Evolutionary conservation across 2,329 filamentous ascomycete genomes (phyloP), one percentile per base, ranked within the genome.

Genomic region (Fusarium sp.): DNA sequence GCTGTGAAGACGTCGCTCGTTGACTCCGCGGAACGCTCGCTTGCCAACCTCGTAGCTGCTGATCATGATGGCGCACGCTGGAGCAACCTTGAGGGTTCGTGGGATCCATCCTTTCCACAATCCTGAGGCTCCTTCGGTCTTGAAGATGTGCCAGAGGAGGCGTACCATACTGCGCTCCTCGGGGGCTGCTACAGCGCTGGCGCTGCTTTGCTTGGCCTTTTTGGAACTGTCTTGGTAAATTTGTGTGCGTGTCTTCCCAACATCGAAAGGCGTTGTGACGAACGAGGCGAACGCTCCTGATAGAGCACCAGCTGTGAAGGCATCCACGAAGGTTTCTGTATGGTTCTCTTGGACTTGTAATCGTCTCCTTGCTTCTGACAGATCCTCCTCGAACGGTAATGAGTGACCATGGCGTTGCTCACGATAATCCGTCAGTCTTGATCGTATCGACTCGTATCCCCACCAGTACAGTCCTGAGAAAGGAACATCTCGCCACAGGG

Each of bases 401-500:
- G 79, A 75, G 39, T 83, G 82, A 1, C 86, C 86, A 31, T 84
- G 81, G 29, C 82, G 79, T 55, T 84, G 83, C 79, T 87, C 89
- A 72, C 94, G 90, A 53, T 89, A 82, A 74, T 95, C 91, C 2
- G 91, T 92, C 63, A 98, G 82, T 57, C 84, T 84, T 29, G 91
- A 90, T 58, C 94, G 90, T 61, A 95, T 91, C 22, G 89, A 90
- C 84, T 99, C 96, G 80, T 99, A 99, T 17, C 96, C 95, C 91
- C 93, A 97, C 96, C 96, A 99, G 84, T 99, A 99, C 47, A 99
- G 88, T 7, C 93, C 96, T 2, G 95, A 98, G 78, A 99, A 99
- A 1, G 96, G 96, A 1, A 98, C 96, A 79, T 99, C 96, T 71
- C 96, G 89, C 96, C 96, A 99, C 64, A 99, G 88, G 0, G 95